A percentile compares a stretch with the other conserved stretches of the same genome.
Evolutionary conservation across 2,329 filamentous ascomycete genomes (phyloP).

Genomic region (Conoideocrella luteorostrata): DNA sequence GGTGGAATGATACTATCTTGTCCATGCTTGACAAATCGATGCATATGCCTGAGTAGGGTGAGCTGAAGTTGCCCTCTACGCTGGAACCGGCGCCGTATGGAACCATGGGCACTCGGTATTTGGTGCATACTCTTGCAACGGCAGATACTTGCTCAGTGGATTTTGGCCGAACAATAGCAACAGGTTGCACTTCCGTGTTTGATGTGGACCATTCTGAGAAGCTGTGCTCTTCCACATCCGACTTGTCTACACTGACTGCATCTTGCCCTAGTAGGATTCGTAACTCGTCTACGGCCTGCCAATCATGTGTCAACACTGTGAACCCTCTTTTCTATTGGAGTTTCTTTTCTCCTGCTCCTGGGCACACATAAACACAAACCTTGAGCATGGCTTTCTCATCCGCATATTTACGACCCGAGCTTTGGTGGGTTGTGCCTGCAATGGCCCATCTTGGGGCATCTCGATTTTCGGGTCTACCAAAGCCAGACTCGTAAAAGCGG

Average conservation of each 20-base stretch:
- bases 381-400: slow-evolving; percentile 17
- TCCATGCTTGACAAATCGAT: slow-evolving; percentile 67
- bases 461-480: not conserved
- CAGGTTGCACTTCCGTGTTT: slow-evolving; percentile 56
- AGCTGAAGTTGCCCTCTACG: slow-evolving; percentile 65
- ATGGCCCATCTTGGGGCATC: slow-evolving; percentile 12
- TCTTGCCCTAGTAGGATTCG: slow-evolving; percentile 41
- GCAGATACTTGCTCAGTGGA: slow-evolving; percentile 58
- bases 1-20: slow-evolving; percentile 55
- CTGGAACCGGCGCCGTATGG: slow-evolving; percentile 69
- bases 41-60: slow-evolving; percentile 60
- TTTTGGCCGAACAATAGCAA: slow-evolving; percentile 59
- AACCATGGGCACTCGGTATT: slow-evolving; percentile 62
- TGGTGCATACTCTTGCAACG: slow-evolving; percentile 57
- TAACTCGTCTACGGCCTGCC: slow-evolving; percentile 15
- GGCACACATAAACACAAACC: slow-evolving; percentile 7
- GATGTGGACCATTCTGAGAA: slow-evolving; percentile 66
- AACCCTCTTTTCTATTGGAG: too few species aligned
- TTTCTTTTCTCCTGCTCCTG: too few species aligned
- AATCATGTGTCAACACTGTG: not conserved
- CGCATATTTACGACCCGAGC: slow-evolving; percentile 13
- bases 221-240: slow-evolving; percentile 57
- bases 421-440: not conserved
- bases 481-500: not conserved
- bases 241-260: slow-evolving; percentile 55